Base-by-base conservation (phyloP, 495 filamentous ascomycete species). In the Penicillium nucicola region DNA sequence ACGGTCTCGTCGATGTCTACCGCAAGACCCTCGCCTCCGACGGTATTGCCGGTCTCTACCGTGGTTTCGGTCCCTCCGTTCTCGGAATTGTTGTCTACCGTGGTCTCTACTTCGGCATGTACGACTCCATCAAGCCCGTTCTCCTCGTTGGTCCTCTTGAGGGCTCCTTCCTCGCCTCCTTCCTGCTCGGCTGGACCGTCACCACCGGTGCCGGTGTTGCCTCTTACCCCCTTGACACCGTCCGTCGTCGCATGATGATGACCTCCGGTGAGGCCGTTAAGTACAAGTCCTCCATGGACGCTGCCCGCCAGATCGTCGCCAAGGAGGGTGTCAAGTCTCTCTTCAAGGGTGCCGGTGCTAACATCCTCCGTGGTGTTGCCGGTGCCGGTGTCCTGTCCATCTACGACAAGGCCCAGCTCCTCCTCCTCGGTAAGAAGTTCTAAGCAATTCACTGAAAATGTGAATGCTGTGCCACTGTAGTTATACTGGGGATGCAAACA, bases 191-290 rank as follows among this genome's bases (percentile, higher is more conserved):
- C 74, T 98, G 93, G 93, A 82, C 83, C 79, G 95, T 98, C 82
- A 97, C 93, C 77, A 98, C 95, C 77, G 92, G 86, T 90, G 93
- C 93, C 77, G 95, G 93, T 95, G 96, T 98, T 77, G 92, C 92
- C 78, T 97, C 93, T 67, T 98, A 98, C 81, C 93, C 93, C 78
- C 89, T 97, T 62, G 93, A 98, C 75, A 98, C 93, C 67, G 86
- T 98, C 81, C 93, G 93, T 85, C 91, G 93, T 85, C 93, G 93
- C 83, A 98, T 98, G 93, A 98, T 98, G 93, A 98, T 98, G 93
- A 97, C 92, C 63, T 87, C 84, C 59, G 84, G 84, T 74, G 84
- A 87, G 76, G 93, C 93, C 82, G 93, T 98, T 84, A 98, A 98
- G 87, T 98, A 98, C 88, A 87, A 83, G 68, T 86, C 83, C 68